Base-by-base conservation (phyloP, 78 protist genomes). In the Speleostelium caveatum region DNA sequence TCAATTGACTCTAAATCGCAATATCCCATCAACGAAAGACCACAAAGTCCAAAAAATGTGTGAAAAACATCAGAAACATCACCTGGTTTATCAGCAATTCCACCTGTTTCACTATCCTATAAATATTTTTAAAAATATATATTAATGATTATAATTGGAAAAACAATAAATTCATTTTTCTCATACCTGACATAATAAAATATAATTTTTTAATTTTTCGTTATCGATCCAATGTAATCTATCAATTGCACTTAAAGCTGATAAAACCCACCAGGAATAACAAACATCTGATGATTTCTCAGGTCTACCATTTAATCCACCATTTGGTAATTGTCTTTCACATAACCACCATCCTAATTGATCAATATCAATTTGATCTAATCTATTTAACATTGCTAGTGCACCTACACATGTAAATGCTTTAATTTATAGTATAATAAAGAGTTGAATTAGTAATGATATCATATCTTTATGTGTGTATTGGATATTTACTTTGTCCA, bases 281-380 rank as follows among this genome's bases (percentile, higher is more conserved):
- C 99, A 98, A 41, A 97, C 99, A 58, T 98, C 99, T 30, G 99
- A 93, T 36, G 87, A 72, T 67, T 99, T 99, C 96, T 98, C 99
- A 0, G 99, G 99, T 30, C 99, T 69, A 19, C 99, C 99, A 86
- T 98, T 98, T 62, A 99, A 87, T 0, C 99, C 99, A n/a, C 99
- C 99, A 26, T 73, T 59, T 8, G 92, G 93, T 32, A 95, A 35
- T 93, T 99, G 99, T 67, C 99, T 80, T 86, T 98, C 99, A 74
- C 95, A 59, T 38, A 99, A 94, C 99, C 99, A 99, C 99, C 98
- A 97, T n/a, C 97, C 96, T 22, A 98, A 86, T 30, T 21, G 45
- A 67, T 97, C 99, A 33, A 41, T 28, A 56, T 94, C 94, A n/a
- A 95, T 39, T 22, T 30, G 61, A 41, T 96, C 93, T 32, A 97